Conservation (phyloP, 805 yeast species). For the Nakazawaea anatomiae region DNA sequence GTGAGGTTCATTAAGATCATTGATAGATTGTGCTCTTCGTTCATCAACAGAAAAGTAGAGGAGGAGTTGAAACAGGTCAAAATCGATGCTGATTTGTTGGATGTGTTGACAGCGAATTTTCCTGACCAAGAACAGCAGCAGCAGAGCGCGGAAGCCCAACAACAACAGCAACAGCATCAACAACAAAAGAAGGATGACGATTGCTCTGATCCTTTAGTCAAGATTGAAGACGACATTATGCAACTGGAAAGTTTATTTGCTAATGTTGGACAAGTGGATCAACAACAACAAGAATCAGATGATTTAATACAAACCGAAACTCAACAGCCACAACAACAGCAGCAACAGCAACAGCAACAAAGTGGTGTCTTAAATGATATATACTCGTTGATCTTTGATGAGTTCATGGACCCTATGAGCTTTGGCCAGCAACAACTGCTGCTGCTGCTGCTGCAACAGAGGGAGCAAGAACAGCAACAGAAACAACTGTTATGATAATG, state of each 20-base stretch:
- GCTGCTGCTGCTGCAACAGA: not conserved
- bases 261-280: not conserved
- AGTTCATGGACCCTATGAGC: constrained; percentile 31
- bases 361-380: constrained; percentile 32
- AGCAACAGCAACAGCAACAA: constrained; percentile 6
- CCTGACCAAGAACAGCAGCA: constrained; percentile 2
- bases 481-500: not conserved
- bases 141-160: not conserved
- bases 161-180: constrained; percentile 1
- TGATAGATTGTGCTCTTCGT: constrained; percentile 28
- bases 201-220: not conserved
- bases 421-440: constrained; percentile 15
- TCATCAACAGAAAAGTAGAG: not conserved
- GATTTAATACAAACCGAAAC: not conserved
- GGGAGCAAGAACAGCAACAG: not conserved
- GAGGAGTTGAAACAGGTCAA: not conserved
- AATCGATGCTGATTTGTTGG: constrained; percentile 12
- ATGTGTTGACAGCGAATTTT: constrained; percentile 14
- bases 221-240: not conserved
- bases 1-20: constrained; percentile 38
- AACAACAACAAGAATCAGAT: not conserved
- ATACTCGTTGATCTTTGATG: constrained; percentile 40
- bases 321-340: constrained; percentile 3
- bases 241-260: not conserved
- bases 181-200: not conserved